phyloP scores from a whole-genome alignment of 2,329 filamentous ascomycete species.

The Grosmannia huntii region DNA sequence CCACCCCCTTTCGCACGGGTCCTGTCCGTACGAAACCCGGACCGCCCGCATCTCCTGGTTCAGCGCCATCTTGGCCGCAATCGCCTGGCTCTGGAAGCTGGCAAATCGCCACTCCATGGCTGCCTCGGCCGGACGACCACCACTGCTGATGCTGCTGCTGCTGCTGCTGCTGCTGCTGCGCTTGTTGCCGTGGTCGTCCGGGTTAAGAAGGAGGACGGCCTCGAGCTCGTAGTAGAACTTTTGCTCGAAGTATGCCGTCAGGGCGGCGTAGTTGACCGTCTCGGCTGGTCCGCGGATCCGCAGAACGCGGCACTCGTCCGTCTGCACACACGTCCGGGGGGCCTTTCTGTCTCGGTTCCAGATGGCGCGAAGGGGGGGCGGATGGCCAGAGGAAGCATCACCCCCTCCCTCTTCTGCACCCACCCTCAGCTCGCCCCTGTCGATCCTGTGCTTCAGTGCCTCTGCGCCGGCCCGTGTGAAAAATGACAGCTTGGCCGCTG shows the following conservation, averaged over 20 bases:
- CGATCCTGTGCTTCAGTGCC: constrained; percentile 4
- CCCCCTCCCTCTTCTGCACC: not conserved
- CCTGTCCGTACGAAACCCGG: constrained; percentile 8
- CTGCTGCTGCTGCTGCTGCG: not conserved
- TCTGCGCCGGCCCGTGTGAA: constrained; percentile 9
- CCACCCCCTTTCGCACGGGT: constrained; percentile 8
- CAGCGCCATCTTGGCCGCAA: constrained; percentile 12
- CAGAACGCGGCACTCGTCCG: constrained; percentile 10
- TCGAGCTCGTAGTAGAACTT: constrained; percentile 11
- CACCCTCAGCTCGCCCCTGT: constrained; percentile 4
- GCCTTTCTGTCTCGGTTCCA: constrained; percentile 12
- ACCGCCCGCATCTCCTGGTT: constrained; percentile 10
- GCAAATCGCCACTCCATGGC: constrained; percentile 12
- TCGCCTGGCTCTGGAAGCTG: constrained; percentile 12
- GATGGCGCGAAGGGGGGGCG: not conserved
- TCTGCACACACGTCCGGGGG: constrained; percentile 9
- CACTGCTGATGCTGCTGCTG: not conserved
- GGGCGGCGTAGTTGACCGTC: constrained; percentile 5
- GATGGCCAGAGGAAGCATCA: not conserved
- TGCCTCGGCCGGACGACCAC: not conserved
- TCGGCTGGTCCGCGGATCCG: constrained; percentile 7
- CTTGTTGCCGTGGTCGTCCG: too few species aligned
- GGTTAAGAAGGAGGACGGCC: not conserved
- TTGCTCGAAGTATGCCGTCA: constrained; percentile 8
- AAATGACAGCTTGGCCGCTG: constrained; percentile 10